Conservation (phyloP, 2,329 filamentous ascomycete species). For the Talaromyces sp. region DNA sequence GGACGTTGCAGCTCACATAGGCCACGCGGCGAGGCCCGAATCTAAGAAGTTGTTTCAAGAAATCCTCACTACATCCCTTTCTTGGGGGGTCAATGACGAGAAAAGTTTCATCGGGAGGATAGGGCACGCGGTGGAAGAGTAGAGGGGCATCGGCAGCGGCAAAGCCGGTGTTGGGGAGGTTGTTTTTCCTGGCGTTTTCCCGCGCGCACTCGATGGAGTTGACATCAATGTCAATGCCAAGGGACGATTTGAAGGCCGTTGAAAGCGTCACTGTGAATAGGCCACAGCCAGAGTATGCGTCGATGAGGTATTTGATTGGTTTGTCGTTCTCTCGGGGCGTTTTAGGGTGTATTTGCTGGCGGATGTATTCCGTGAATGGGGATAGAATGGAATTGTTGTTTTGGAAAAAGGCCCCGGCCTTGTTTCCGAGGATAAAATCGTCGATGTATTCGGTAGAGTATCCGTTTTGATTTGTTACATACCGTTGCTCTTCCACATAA, state of each 20-base stretch:
- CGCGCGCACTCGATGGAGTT: conserved; percentile 73
- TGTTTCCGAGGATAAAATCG: conserved; percentile 79
- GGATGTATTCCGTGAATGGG: conserved; percentile 79
- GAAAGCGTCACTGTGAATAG: conserved; percentile 95
- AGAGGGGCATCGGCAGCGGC: conserved; percentile 80
- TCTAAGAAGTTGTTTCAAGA: conserved; percentile 70
- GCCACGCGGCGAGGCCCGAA: conserved; percentile 76
- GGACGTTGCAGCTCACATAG: conserved; percentile 97
- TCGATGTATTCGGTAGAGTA: conserved; percentile 84
- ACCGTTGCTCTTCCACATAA: conserved; percentile 75
- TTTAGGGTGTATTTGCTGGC: conserved; percentile 64
- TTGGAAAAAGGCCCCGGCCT: conserved; percentile 93
- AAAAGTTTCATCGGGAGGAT: conserved; percentile 73
- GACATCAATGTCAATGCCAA: conserved; percentile 84
- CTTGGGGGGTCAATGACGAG: conserved; percentile 96
- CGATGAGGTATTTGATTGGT: conserved; percentile 78
- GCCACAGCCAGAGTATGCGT: conserved; percentile 94
- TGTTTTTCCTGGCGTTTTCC: conserved; percentile 72
- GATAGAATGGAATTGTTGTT: conserved; percentile 99
- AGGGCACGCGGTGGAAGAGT: conserved; percentile 71
- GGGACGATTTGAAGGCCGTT: conserved; percentile 68
- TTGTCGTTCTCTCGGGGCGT: conserved; percentile 25
- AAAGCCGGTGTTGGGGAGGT: conserved; percentile 71
- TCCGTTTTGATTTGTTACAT: conserved; percentile 78
- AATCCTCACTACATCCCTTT: conserved; percentile 85